Base-by-base conservation (phyloP, 768 basidiomycete genomes). In the Solioccasus polychromus region DNA sequence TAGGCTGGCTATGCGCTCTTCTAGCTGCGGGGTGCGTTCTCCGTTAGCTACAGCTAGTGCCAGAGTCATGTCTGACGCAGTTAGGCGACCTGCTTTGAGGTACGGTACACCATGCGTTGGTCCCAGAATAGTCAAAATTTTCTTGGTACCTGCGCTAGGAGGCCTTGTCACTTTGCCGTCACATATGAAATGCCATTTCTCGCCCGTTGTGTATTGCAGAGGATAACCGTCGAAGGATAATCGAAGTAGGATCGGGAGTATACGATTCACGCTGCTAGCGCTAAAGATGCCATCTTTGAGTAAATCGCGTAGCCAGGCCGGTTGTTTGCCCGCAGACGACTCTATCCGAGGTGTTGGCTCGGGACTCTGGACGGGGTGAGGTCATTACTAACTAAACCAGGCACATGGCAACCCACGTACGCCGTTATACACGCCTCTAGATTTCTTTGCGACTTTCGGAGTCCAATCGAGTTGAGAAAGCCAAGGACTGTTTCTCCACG, bases 391-490 rank as follows among this genome's bases (percentile, higher is more conserved):
- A 19, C 6, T 18, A 20, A 8, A 4, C 4, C 10, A n/a, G 32
- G 8, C n/a, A 17, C 19, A 2, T 8, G 19, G 9, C 12, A 40
- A 35, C 38, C n/a, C 8, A 48, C 45, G n/a, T 40, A 70, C 72
- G 12, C 37, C 18, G 2, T 61, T 48, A 14, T 65, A 44, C 8
- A 88, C 60, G 0, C 87, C 87, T 59, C 88, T 72, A 8, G 84
- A 82, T 62, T 82, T 81, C 29, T 79, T 76, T 0, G 80, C 82
- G 6, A 76, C 72, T 64, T 98, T 97, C 1, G 90, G 90, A 1
- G 89, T 84, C 96, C 96, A 98, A 62, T 99, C 94, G 46, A 98
- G 72, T 63, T 99, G 96, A 39, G 73, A 77, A 12, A 94, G 66
- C 92, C 92, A 96, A 7, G 82, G 81, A 64, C 92, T 87, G 3